Evolutionary conservation across 176 grass and related monocot species (phyloP).

Genomic region (Phyllostachys edulis): DNA sequence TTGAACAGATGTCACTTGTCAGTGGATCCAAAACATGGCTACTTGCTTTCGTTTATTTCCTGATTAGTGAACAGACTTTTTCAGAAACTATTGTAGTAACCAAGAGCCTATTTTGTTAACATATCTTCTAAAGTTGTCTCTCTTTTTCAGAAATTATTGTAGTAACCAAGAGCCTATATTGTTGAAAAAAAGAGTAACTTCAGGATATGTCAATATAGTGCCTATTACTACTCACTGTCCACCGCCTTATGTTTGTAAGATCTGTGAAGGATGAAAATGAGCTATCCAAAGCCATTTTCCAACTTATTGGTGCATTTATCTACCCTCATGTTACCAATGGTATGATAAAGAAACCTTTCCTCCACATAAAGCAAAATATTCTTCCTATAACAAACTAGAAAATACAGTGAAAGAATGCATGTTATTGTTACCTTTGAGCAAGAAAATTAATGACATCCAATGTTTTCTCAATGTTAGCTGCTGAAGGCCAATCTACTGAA

Average conservation of each 20-base stretch:
- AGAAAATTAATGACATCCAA: slow-evolving; percentile 75
- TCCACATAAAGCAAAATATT: not conserved
- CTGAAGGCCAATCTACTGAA: slow-evolving; percentile 70
- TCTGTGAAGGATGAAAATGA: not conserved
- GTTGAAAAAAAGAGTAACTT: not conserved
- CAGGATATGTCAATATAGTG: not conserved
- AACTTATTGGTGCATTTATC: not conserved
- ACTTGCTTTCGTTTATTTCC: not conserved
- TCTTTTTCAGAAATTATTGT: not conserved
- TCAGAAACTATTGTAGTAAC: not conserved
- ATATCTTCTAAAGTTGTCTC: too few relatives aligned
- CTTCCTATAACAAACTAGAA: not conserved
- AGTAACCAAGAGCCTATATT: not conserved
- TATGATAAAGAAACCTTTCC: not conserved
- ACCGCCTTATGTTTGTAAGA: not conserved
- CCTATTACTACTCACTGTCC: not conserved
- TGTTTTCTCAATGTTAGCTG: slow-evolving; percentile 63
- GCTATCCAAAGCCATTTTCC: not conserved
- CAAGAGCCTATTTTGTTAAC: not conserved
- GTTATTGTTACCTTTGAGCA: slow-evolving; percentile 65
- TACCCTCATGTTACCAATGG: slow-evolving; percentile 19
- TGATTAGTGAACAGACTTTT: not conserved
- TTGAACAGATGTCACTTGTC: not conserved
- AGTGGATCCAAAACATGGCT: not conserved
- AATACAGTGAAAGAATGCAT: slow-evolving; percentile 12